Evolutionary conservation across 306 rosid species (phyloP).

Genomic region (Carpinus fangiana): DNA sequence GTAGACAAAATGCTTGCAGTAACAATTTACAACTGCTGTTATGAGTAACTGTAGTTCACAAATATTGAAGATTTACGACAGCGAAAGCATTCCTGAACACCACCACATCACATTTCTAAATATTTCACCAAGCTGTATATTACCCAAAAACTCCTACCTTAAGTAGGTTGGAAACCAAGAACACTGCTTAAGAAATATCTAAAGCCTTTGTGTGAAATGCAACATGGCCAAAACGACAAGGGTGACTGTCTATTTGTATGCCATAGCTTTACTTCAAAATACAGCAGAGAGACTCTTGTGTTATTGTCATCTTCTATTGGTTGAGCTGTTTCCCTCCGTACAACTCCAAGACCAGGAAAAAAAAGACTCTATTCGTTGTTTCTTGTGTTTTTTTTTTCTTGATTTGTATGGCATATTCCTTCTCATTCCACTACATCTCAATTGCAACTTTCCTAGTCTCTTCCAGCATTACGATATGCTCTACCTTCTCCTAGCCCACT

Average conservation of each 20-base stretch:
- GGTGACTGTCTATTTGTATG: background rate
- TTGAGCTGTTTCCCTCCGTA: background rate
- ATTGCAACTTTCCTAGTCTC: conserved; percentile 14
- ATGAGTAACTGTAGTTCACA: too few relatives aligned
- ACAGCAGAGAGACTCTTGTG: background rate
- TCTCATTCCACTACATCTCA: conserved; percentile 1
- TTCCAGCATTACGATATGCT: conserved; percentile 20
- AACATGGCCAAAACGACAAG: background rate
- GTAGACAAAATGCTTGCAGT: background rate
- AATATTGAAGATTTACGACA: too few relatives aligned
- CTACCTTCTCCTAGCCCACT: conserved; percentile 19
- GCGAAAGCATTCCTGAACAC: background rate
- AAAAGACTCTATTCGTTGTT: background rate
- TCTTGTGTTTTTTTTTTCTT: background rate
- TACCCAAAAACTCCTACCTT: conserved; percentile 2
- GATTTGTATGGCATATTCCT: background rate
- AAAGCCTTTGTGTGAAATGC: background rate
- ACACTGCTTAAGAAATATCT: background rate
- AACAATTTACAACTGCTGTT: too few relatives aligned
- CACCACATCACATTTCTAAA: background rate
- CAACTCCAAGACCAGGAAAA: conserved; percentile 32
- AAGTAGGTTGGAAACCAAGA: background rate
- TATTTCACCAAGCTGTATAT: background rate
- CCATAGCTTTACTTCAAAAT: background rate
- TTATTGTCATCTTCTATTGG: conserved; percentile 4